phyloP scores from a whole-genome alignment of 345 rosid species.

The Sisymbrium irio region DNA sequence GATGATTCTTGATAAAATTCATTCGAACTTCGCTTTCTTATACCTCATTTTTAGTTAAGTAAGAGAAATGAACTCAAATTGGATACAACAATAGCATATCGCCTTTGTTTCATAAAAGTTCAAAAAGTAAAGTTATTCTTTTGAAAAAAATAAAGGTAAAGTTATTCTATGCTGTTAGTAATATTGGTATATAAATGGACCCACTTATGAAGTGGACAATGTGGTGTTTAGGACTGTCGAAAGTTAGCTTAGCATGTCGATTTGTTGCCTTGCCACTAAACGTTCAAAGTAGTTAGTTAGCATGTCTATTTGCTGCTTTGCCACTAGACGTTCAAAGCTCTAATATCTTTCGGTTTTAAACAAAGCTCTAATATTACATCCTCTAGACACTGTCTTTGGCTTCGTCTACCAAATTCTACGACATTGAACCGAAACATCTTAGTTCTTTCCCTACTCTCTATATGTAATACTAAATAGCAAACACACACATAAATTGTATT shows the following conservation, averaged over 20 bases:
- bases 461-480: not conserved
- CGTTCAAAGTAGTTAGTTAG: not conserved
- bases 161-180: not conserved
- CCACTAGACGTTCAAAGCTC: constrained; percentile 8
- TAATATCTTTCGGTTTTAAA: not conserved
- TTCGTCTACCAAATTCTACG: constrained; percentile 7
- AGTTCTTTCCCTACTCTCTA: not conserved
- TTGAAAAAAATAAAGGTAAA: constrained; percentile 5
- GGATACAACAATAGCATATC: not conserved
- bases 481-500: not conserved
- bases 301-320: constrained; percentile 19
- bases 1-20: not conserved
- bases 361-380: not conserved
- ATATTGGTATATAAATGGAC: constrained; percentile 9
- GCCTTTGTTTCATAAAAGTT: constrained; percentile 3
- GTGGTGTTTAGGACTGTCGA: not conserved
- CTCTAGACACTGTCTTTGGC: not conserved
- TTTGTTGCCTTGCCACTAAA: not conserved
- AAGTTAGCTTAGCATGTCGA: not conserved
- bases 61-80: not conserved
- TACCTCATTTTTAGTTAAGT: not conserved
- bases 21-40: not conserved
- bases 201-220: not conserved
- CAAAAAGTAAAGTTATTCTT: constrained; percentile 9
- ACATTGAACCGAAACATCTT: not conserved